These are phyloP conservation scores for Fibroporia radiculosa DNA, from an alignment of 768 basidiomycete species.

Conservation along the genomic window DNA sequence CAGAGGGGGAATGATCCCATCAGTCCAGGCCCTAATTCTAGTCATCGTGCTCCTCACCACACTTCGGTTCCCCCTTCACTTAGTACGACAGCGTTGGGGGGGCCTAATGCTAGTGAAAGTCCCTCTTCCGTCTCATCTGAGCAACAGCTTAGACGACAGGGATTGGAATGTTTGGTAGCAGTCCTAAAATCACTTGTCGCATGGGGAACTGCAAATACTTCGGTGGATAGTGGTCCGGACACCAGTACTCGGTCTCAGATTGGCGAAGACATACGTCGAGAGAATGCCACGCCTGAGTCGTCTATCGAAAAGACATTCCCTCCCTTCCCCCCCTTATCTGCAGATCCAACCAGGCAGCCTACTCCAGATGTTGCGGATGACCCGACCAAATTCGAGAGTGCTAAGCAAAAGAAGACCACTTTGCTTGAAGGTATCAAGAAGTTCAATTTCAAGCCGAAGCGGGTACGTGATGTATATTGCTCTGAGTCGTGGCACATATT, in stretches of 20 bases:
- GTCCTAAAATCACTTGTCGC: constrained; percentile 84
- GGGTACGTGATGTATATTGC: constrained; percentile 38
- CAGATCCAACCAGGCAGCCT: constrained; percentile 51
- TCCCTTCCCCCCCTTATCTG: constrained; percentile 31
- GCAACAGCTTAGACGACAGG: constrained; percentile 77
- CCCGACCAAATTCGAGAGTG: constrained; percentile 87
- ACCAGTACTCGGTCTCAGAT: constrained; percentile 36
- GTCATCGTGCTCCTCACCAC: constrained; percentile 34
- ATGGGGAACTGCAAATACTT: constrained; percentile 65
- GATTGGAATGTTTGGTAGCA: constrained; percentile 89
- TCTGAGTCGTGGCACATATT: not conserved
- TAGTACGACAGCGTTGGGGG: constrained; percentile 54
- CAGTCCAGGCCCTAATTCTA: constrained; percentile 53
- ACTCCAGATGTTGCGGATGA: constrained; percentile 86
- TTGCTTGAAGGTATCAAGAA: constrained; percentile 92
- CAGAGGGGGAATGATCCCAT: constrained; percentile 48
- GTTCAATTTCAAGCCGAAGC: constrained; percentile 98
- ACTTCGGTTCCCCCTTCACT: constrained; percentile 52
- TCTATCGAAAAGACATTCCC: constrained; percentile 49
- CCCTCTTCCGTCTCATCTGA: constrained; percentile 69
- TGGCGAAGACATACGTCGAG: constrained; percentile 47
- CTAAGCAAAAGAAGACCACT: constrained; percentile 94
- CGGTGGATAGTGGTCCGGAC: constrained; percentile 35
- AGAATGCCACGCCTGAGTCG: constrained; percentile 47
- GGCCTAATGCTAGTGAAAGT: constrained; percentile 62